Evolutionary conservation across 306 rosid genomes (phyloP).

Genomic region (Lupinus albus): DNA sequence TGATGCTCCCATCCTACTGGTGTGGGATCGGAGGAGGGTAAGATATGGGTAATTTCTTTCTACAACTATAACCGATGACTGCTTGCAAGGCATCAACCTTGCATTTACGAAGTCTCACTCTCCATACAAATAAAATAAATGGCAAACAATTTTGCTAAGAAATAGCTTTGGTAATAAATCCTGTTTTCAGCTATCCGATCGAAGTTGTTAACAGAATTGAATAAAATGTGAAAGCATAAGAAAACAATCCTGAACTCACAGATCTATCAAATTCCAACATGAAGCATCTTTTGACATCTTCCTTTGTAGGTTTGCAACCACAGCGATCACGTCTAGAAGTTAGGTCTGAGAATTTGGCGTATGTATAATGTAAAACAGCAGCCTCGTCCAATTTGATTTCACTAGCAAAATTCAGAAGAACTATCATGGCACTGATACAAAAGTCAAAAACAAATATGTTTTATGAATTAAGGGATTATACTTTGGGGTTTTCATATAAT

Average conservation of each 20-base stretch:
- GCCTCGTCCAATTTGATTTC: slow-evolving; percentile 98
- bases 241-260: slow-evolving; percentile 54
- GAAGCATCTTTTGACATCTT: slow-evolving; percentile 98
- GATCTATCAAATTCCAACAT: slow-evolving; percentile 98
- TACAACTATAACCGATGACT: slow-evolving; percentile 15
- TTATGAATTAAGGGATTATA: slow-evolving; percentile 39
- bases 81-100: slow-evolving; percentile 2
- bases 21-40: background rate
- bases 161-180: background rate
- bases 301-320: slow-evolving; percentile 94
- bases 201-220: background rate
- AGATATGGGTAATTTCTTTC: slow-evolving; percentile 3
- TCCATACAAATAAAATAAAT: background rate
- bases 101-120: background rate
- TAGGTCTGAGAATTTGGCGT: slow-evolving; percentile 89
- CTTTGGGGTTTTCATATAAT: slow-evolving; percentile 96
- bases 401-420: slow-evolving; percentile 50
- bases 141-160: slow-evolving; percentile 22
- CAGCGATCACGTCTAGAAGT: slow-evolving; percentile 96
- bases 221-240: slow-evolving; percentile 19
- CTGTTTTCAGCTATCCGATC: slow-evolving; percentile 5
- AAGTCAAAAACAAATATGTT: slow-evolving; percentile 16
- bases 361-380: slow-evolving; percentile 95
- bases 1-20: background rate
- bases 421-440: slow-evolving; percentile 36